Base-by-base conservation (phyloP, 345 rosid genomes). In the Kernera saxatilis region DNA sequence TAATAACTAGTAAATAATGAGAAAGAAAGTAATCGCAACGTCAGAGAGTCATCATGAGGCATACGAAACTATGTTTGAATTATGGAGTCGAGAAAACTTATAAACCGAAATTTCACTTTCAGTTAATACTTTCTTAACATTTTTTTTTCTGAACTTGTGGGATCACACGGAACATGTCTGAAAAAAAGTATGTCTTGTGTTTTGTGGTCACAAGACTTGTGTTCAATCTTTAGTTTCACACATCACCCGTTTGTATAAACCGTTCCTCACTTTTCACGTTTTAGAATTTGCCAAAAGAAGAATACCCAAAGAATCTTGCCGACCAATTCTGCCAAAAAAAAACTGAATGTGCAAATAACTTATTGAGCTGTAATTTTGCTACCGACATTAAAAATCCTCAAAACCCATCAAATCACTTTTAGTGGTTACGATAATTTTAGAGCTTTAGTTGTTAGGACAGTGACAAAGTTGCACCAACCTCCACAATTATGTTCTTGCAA, bases 141-240 rank as follows among this genome's bases (percentile, higher is more conserved):
- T 7, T 32, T 18, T 9, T 58, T 18, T 14, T 26, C 4, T 23
- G 14, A 56, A 44, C 39, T 60, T 40, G 54, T 54, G 70, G 64
- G 71, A 73, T 73, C 59, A 56, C 66, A 46, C 59, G 21, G 32
- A 73, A 66, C 72, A 73, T 55, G 77, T 64, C 58, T 55, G 56
- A 45, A 52, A 19, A 53, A 54, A 33, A 40, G 21, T 17, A 8
- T 12, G 40, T 43, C 30, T 27, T 32, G 70, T 72, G 63, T 63
- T 51, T 35, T 72, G 57, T 44, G 64, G 49, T 72, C 76, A 72
- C 77, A 72, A 54, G 71, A 64, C 60, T 64, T 64, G 64, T 55
- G 56, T 53, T 15, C 15, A 70, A 33, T 54, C 64, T 64, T 72
- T 64, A 54, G 30, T 43, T 55, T 64, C 71, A 72, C 76, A 72